Conservation (phyloP, 139 green algal species). For the Coelastrella sp. region DNA sequence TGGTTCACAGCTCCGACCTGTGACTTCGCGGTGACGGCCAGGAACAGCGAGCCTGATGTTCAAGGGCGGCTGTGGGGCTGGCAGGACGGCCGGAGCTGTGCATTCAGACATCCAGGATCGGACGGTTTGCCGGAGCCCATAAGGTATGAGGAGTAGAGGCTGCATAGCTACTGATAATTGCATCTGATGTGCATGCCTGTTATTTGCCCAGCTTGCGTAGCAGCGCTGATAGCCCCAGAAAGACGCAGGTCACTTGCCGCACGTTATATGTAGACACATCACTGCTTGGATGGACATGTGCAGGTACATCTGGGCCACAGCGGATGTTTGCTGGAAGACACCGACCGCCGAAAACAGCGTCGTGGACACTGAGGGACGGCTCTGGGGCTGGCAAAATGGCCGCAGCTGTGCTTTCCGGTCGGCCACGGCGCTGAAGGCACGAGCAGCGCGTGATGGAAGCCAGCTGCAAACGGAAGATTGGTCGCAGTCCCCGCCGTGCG, state of each 20-base stretch:
- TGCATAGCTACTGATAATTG: no score
- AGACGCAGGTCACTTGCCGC: no score
- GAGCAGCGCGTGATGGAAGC: neutral
- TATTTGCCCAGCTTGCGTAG: no score
- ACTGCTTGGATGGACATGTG: no score
- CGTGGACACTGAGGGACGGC: slow-evolving; percentile 30
- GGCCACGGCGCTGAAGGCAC: neutral
- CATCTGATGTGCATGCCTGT: no score
- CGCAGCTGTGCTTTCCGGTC: slow-evolving; percentile 44
- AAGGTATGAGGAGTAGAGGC: no score
- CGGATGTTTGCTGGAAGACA: neutral
- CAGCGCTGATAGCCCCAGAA: no score
- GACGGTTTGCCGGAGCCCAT: neutral
- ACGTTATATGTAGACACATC: no score
- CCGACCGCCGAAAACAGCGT: neutral
- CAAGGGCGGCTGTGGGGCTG: slow-evolving; percentile 56
- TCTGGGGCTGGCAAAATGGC: slow-evolving; percentile 53
- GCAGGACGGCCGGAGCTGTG: slow-evolving; percentile 41
- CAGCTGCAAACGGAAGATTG: slow-evolving; percentile 11
- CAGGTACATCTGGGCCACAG: neutral
- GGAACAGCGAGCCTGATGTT: slow-evolving; percentile 46
- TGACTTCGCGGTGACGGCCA: neutral
- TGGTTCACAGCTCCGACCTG: slow-evolving; percentile 21
- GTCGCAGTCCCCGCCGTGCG: slow-evolving; percentile 25
- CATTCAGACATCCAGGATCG: slow-evolving; percentile 23